phyloP scores from a whole-genome alignment of 805 yeast species.

The Nakazawaea populi region DNA sequence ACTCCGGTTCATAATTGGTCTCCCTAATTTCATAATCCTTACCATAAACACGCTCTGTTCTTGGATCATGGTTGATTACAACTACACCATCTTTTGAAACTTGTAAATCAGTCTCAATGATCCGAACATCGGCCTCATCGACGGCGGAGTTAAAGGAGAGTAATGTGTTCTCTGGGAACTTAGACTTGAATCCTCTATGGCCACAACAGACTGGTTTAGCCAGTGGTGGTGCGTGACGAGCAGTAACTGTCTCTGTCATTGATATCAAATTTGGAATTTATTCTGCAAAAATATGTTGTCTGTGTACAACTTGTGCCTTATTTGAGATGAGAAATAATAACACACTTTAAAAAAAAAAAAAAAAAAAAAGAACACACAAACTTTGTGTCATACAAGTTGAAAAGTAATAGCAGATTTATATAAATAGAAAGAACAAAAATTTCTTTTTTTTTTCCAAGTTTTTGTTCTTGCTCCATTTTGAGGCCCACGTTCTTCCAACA shows the following conservation, averaged over 20 bases:
- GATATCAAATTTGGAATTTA: no score
- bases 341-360: no score
- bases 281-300: no score
- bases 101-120: conserved; percentile 25
- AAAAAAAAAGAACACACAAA: no score
- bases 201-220: conserved; percentile 4
- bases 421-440: no score
- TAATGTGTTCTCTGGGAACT: conserved; percentile 10
- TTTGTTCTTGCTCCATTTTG: no score
- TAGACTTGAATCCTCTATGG: conserved; percentile 7
- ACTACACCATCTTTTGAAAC: conserved; percentile 25
- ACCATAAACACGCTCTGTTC: conserved; percentile 27
- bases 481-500: no score
- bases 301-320: no score
- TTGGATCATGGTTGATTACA: conserved; percentile 29
- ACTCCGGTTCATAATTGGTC: conserved; percentile 19
- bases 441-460: no score
- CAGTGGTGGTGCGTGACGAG: not conserved
- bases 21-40: conserved; percentile 20
- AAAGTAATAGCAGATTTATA: no score
- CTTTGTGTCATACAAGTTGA: no score
- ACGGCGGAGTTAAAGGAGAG: conserved; percentile 7
- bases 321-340: no score
- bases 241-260: conserved; percentile 1
- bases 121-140: not conserved